Conservation (phyloP, 2,329 filamentous ascomycete species). For the Hyphodiscus sp. region DNA sequence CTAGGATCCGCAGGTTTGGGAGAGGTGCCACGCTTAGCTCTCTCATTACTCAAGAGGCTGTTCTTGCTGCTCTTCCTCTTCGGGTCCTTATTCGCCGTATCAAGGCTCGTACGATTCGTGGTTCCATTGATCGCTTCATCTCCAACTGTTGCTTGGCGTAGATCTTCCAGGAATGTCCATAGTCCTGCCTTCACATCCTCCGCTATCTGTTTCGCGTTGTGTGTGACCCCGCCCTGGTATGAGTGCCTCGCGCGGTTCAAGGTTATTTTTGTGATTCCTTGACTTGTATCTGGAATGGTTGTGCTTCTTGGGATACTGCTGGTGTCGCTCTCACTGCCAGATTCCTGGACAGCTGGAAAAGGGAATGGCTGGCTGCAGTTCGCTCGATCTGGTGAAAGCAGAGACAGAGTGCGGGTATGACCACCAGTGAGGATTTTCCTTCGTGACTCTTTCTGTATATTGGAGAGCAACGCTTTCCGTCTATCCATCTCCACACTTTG, state of each 20-base stretch:
- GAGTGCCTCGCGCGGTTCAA: constrained; percentile 26
- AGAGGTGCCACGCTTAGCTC: constrained; percentile 14
- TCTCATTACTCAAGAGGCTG: constrained; percentile 17
- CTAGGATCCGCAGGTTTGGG: constrained; percentile 16
- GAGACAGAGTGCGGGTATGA: constrained; percentile 62
- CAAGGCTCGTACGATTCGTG: constrained; percentile 30
- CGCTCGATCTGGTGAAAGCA: constrained; percentile 59
- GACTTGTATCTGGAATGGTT: constrained; percentile 28
- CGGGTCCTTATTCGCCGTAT: constrained; percentile 17
- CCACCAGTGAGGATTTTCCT: constrained; percentile 64
- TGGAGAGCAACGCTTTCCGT: constrained; percentile 59
- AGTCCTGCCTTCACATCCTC: constrained; percentile 85
- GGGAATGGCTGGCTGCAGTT: constrained; percentile 21
- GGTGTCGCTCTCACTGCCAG: constrained; percentile 24
- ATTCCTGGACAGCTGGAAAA: constrained; percentile 30
- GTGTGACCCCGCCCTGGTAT: constrained; percentile 27
- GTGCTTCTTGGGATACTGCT: constrained; percentile 17
- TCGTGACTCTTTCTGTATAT: constrained; percentile 37
- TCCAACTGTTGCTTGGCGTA: constrained; percentile 90
- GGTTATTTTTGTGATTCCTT: constrained; percentile 22
- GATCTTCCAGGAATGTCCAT: constrained; percentile 92
- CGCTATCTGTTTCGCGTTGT: constrained; percentile 29
- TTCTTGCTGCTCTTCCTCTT: constrained; percentile 33
- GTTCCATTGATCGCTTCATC: constrained; percentile 71
- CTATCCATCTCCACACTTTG: constrained; percentile 61